Percentiles rank a stretch among this genome's conserved stretches.
These are phyloP conservation scores for Litchi chinensis DNA, from an alignment of 345 rosid species.

Conservation along the genomic window DNA sequence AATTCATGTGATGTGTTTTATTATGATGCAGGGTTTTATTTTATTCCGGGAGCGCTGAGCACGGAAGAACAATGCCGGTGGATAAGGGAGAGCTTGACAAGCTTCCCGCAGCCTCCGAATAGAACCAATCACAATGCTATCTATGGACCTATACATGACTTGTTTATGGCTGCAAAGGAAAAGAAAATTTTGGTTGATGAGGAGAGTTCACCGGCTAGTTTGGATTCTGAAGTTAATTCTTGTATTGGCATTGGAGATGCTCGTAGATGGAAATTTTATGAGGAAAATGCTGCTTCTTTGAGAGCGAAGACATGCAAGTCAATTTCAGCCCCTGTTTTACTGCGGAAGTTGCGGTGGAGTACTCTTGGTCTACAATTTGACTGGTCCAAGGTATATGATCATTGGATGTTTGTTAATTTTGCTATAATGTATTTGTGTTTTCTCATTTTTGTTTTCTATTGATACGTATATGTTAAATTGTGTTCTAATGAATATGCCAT, in stretches of 20 bases:
- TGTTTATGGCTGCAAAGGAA: conserved; percentile 58
- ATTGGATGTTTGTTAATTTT: neutral
- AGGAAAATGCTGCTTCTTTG: conserved; percentile 31
- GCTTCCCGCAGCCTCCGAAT: conserved; percentile 85
- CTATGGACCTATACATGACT: conserved; percentile 70
- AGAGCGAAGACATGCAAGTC: conserved; percentile 46
- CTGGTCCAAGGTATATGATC: conserved; percentile 74
- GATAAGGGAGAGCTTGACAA: conserved; percentile 74
- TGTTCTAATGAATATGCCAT: neutral
- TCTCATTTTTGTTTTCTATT: neutral
- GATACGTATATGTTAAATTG: neutral
- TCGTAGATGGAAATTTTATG: conserved; percentile 59
- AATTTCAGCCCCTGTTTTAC: conserved; percentile 47
- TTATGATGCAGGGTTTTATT: conserved; percentile 66
- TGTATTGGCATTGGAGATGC: conserved; percentile 30
- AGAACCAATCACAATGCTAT: conserved; percentile 87
- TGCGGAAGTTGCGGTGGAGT: conserved; percentile 92
- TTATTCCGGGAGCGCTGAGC: conserved; percentile 70
- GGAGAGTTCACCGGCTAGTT: conserved; percentile 15
- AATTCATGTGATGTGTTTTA: neutral
- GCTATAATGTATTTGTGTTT: neutral
- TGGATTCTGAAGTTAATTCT: conserved; percentile 34
- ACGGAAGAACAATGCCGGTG: conserved; percentile 82
- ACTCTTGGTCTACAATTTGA: conserved; percentile 92
- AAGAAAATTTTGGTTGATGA: conserved; percentile 59